A percentile compares a stretch with the other conserved stretches of the same genome.
Conservation (phyloP, 202 grass and related monocot species). For the Bolboschoenoplectus hybrid region DNA sequence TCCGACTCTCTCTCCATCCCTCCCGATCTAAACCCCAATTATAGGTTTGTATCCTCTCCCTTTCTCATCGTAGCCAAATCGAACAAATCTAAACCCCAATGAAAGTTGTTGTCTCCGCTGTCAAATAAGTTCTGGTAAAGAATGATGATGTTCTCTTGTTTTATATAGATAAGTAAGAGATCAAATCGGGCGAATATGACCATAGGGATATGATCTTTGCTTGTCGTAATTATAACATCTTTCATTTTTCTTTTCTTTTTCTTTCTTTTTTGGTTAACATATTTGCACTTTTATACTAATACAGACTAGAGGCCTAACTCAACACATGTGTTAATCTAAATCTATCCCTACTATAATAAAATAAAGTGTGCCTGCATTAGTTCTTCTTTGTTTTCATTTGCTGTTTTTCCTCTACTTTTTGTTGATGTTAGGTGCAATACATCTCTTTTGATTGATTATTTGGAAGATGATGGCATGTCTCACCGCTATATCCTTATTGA, state of each 20-base stretch:
- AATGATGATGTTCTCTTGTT: slow-evolving; percentile 1
- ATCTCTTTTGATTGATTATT: slow-evolving; percentile 94
- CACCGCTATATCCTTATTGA: slow-evolving; percentile 86
- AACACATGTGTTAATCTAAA: background rate
- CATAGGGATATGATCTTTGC: background rate
- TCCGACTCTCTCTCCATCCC: slow-evolving; percentile 71
- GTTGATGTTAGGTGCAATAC: slow-evolving; percentile 78
- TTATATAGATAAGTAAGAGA: background rate
- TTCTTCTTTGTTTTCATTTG: background rate
- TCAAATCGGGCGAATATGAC: background rate
- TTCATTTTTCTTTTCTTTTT: background rate
- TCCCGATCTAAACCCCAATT: slow-evolving; percentile 88
- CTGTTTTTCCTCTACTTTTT: slow-evolving; percentile 27
- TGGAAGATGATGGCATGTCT: slow-evolving; percentile 53
- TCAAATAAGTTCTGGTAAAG: background rate
- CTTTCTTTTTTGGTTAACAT: background rate
- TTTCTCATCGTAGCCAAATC: background rate
- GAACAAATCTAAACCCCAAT: background rate
- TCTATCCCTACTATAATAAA: background rate
- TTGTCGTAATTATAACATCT: background rate
- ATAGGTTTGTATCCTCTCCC: slow-evolving; percentile 54
- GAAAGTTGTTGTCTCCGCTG: background rate
- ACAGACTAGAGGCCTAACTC: background rate
- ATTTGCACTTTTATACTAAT: background rate
- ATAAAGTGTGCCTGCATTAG: background rate